Evolutionary conservation across 2,329 filamentous ascomycete species (phyloP), one percentile per base, ranked within the genome.

Genomic region (Monosporascus sp.): DNA sequence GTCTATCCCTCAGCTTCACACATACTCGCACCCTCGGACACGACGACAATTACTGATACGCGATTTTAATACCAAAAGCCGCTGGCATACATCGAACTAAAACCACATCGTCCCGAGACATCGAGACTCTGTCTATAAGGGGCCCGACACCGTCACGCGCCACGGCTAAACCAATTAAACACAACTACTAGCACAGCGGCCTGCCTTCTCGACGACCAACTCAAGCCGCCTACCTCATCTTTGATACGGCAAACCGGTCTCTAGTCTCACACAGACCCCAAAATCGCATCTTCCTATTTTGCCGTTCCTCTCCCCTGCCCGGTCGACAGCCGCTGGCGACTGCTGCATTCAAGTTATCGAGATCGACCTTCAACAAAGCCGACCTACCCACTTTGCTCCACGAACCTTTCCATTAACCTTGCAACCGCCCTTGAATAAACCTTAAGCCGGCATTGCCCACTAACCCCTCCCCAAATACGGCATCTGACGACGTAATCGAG

Each of bases 321-420:
- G 39, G 51, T 48, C 52, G 54, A 58, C 53, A 60, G 52, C 57
- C 52, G 51, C 53, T 55, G 53, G 51, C 51, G 53, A 57, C 52
- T 53, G 51, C 54, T 58, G 52, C 9, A 3, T 44, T 46, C 45
- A 11, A n/a, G 39, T 22, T 22, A 31, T 22, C 24, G 20, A 36
- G 18, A 8, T 18, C 25, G 45, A 18, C 42, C 50, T 34, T n/a
- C 37, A 24, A 15, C 31, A 14, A 14, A 14, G 9, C 31, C 11
- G 7, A 14, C 24, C 15, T 38, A 37, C 8, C n/a, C 34, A n/a
- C 18, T 46, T 38, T 47, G 42, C 49, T 52, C 46, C 41, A 20
- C 38, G 18, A 14, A 22, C 22, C 9, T 4, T 44, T 44, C 41
- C 9, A 44, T 44, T 22, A 15, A 44, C 11, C 41, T 25, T 14